Base-by-base conservation (phyloP, 2,329 filamentous ascomycete genomes). In the Paecilomyces niveus region DNA sequence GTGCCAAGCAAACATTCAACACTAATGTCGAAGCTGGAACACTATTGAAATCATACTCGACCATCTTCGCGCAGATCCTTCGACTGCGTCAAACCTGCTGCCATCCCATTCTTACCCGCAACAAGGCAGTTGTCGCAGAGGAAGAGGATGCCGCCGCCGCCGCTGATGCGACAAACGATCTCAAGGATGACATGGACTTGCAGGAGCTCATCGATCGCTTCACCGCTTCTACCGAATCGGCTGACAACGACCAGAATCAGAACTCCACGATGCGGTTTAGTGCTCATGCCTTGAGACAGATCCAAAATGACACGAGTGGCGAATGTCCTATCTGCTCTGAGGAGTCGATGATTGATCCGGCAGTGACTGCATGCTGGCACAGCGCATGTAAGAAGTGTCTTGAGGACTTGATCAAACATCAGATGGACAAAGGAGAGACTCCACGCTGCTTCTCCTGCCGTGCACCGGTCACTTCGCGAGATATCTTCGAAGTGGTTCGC, bases 321-420 rank as follows among this genome's bases (percentile, higher is more conserved):
- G 94, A 99, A 76, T 99, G 94, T 67, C 93, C 94, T 0, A 89
- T 99, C 56, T 99, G 94, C 74, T 86, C 90, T 3, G 93, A 97
- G 72, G 94, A 97, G 72, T 92, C 92, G 3, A 97, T 97, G 92
- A 84, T 90, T 49, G 89, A 97, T 57, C 93, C 96, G 69, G 89
- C 89, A 0, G 94, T 99, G 1, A 97, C 94, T 0, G 90, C 91
- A 0, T 99, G 94, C 75, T 99, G 94, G 92, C 94, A 99, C 73
- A 96, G 90, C 33, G 92, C 94, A 0, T 99, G 94, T 78, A 96
- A 94, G 74, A 88, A 90, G 62, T 99, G 94, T 67, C 78, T 97
- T n/a, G 78, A 95, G 1, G 87, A 91, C 65, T 96, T 91, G 66
- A 95, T 99, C 68, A 86, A 89, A 62, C 92, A 96, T 68, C 89